Conservation (phyloP, 1,139 yeast species). For the Yamadazyma taylorii region DNA sequence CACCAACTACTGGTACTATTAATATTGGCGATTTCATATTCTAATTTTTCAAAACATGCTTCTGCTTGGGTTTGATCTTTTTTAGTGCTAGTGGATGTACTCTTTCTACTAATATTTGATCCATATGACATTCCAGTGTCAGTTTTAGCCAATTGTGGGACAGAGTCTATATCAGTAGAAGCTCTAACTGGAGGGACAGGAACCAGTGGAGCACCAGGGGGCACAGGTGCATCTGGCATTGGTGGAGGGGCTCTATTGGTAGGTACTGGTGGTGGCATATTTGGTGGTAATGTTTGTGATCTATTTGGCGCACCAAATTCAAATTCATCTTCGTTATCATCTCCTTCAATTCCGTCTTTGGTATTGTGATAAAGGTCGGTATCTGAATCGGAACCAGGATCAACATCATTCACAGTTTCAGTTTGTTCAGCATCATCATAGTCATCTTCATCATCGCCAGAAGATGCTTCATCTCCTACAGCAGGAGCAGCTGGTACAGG, state of each 20-base stretch:
- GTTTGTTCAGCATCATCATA: slow-evolving; percentile 5
- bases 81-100: slow-evolving; percentile 17
- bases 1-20: slow-evolving; percentile 58
- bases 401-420: slow-evolving; percentile 8
- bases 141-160: slow-evolving; percentile 17
- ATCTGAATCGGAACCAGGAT: slow-evolving; percentile 2
- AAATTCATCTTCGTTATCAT: slow-evolving; percentile 18
- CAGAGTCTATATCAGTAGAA: slow-evolving; percentile 22
- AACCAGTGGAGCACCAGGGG: slow-evolving; percentile 11
- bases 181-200: slow-evolving; percentile 21
- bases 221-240: slow-evolving; percentile 6
- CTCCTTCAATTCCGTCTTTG: slow-evolving; percentile 4
- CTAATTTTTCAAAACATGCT: slow-evolving; percentile 23
- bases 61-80: slow-evolving; percentile 34
- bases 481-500: slow-evolving; percentile 19
- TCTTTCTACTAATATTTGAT: slow-evolving; percentile 15
- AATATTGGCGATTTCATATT: slow-evolving; percentile 34
- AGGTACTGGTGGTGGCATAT: slow-evolving; percentile 20
- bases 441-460: no score
- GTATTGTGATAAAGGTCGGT: not conserved
- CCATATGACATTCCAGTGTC: slow-evolving; percentile 28
- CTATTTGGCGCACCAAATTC: slow-evolving; percentile 13
- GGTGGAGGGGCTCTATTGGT: slow-evolving; percentile 7
- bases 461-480: slow-evolving; percentile 1
- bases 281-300: slow-evolving; percentile 12